phyloP scores from a whole-genome alignment of 140 eudicot species.

The Senecio squalidus region DNA sequence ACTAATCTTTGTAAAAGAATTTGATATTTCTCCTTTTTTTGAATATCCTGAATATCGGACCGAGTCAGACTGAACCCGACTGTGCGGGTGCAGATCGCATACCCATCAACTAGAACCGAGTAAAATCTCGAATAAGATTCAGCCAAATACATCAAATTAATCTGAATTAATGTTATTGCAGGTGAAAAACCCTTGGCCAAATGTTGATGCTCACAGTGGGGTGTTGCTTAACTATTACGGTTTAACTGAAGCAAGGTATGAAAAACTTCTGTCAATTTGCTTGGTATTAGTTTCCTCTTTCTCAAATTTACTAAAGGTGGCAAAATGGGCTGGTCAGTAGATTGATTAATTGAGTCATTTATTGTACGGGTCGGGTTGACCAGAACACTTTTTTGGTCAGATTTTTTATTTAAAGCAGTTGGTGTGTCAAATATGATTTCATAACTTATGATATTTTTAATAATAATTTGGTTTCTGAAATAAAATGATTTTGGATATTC shows the following conservation, averaged over 20 bases:
- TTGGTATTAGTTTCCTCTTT: not conserved
- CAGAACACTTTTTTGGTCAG: not conserved
- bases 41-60: no score
- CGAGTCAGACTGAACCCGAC: no score
- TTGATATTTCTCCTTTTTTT: no score
- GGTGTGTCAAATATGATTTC: no score
- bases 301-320: not conserved
- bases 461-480: no score
- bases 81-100: not conserved
- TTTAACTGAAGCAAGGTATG: conserved; percentile 93
- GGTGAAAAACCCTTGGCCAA: conserved; percentile 99
- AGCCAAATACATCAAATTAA: not conserved
- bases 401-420: no score
- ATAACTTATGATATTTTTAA: no score
- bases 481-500: no score
- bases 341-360: no score
- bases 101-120: not conserved
- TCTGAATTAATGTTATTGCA: conserved; percentile 21
- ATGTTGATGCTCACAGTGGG: conserved; percentile 99
- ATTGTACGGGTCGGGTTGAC: not conserved
- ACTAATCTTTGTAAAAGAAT: no score
- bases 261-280: not conserved
- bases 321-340: not conserved
- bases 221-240: conserved; percentile 92
- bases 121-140: not conserved